Evolutionary conservation across 2,329 filamentous ascomycete species (phyloP), one percentile per base, ranked within the genome.

Genomic region (Sporothrix sp.): DNA sequence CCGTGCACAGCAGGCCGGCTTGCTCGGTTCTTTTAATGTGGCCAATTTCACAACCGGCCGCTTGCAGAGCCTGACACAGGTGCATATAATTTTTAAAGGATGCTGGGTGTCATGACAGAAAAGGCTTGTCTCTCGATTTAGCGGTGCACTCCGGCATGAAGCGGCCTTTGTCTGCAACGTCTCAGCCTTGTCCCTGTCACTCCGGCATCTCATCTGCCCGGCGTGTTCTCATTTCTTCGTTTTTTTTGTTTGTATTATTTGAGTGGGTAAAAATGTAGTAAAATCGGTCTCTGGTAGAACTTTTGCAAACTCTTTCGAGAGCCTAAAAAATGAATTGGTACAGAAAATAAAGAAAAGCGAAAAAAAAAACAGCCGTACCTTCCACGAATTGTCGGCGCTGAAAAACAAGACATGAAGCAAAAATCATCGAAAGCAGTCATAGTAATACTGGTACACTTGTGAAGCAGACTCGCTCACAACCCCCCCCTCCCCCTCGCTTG

Each of bases 391-490:
- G n/a, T n/a, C n/a, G n/a, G n/a, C n/a, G n/a, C n/a, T n/a, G n/a
- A n/a, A n/a, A n/a, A n/a, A n/a, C n/a, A n/a, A n/a, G n/a, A 18
- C 1, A 6, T 23, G 23, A 21, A 38, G 36, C 20, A 18, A 25
- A 39, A 20, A 9, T 9, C 21, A 32, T 9, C 20, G 25, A 23
- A 27, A 44, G 42, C 33, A 27, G 42, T 45, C 30, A 45, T 45
- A 18, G 43, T 25, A 27, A 30, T 45, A 45, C 43, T 50, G 43
- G 33, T 50, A 50, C 38, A 50, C 48, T 37, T 20, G 23, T 38
- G 43, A 16, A 38, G 16, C 10, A 32, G 11, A 10, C n/a, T 4
- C 21, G 21, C 33, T 20, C 18, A 28, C 33, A 35, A 16, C 30
- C 27, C 44, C 25, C 10, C 13, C 33, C 27, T 37, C 32, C 16